Percentiles rank a stretch among this genome's conserved stretches.
Conservation (phyloP, 2,329 filamentous ascomycete genomes). For the Nakataea oryzae region DNA sequence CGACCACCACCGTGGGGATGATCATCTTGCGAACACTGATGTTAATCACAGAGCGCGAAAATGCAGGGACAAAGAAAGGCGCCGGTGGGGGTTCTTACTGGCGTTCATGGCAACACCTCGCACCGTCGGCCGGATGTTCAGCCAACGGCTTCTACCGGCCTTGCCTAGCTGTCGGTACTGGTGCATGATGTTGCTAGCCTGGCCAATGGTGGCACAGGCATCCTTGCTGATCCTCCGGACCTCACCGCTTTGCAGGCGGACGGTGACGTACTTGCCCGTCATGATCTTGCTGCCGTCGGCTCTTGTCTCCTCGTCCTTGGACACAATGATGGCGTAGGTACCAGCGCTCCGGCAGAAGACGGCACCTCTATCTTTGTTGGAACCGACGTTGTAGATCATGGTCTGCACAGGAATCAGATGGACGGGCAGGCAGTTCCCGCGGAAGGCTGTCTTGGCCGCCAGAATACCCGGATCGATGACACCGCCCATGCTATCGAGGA, state of each 20-base stretch:
- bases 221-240: slow-evolving; percentile 81
- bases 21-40: slow-evolving; percentile 47
- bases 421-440: slow-evolving; percentile 89
- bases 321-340: slow-evolving; percentile 78
- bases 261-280: slow-evolving; percentile 67
- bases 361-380: slow-evolving; percentile 59
- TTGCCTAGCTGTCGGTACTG: slow-evolving; percentile 90
- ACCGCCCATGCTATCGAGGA: slow-evolving; percentile 88
- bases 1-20: slow-evolving; percentile 98
- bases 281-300: slow-evolving; percentile 50
- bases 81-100: slow-evolving; percentile 37
- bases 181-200: slow-evolving; percentile 87
- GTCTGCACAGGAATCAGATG: slow-evolving; percentile 96
- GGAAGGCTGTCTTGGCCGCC: slow-evolving; percentile 85
- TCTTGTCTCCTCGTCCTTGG: slow-evolving; percentile 66
- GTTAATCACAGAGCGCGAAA: not conserved
- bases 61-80: slow-evolving; percentile 1
- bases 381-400: slow-evolving; percentile 81
- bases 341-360: slow-evolving; percentile 94
- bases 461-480: slow-evolving; percentile 89
- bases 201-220: slow-evolving; percentile 87
- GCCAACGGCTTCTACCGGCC: slow-evolving; percentile 84
- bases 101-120: slow-evolving; percentile 99
- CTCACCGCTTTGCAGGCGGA: slow-evolving; percentile 87
- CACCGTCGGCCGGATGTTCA: slow-evolving; percentile 90